These are phyloP conservation scores for Spiraea crenata DNA, from an alignment of 331 rosid genomes.

Conservation along the genomic window DNA sequence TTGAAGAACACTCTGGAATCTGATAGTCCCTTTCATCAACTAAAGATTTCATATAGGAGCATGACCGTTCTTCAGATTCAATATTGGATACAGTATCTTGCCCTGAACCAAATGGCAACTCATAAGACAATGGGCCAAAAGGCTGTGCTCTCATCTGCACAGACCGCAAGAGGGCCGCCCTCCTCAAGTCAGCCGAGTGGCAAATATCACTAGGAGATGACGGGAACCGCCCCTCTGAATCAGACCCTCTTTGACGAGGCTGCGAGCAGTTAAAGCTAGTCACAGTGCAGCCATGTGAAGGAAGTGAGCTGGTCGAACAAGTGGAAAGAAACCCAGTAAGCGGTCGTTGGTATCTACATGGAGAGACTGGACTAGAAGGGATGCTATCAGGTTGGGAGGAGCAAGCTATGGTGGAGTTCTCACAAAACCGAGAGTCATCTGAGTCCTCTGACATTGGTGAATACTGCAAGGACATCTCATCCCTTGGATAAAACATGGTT, in stretches of 20 bases:
- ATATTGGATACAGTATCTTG: slow-evolving; percentile 58
- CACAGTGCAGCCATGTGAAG: slow-evolving; percentile 51
- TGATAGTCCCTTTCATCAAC: slow-evolving; percentile 74
- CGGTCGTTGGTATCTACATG: slow-evolving; percentile 69
- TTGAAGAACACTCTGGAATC: slow-evolving; percentile 57
- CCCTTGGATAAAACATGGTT: slow-evolving; percentile 69
- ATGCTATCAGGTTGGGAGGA: slow-evolving; percentile 62
- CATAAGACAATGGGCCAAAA: slow-evolving; percentile 51
- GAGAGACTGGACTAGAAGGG: slow-evolving; percentile 93
- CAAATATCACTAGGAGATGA: slow-evolving; percentile 94
- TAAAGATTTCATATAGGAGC: slow-evolving; percentile 63
- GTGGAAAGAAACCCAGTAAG: slow-evolving; percentile 44
- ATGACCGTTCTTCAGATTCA: slow-evolving; percentile 66
- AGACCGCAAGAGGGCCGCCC: slow-evolving; percentile 87
- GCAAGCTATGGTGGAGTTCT: slow-evolving; percentile 46
- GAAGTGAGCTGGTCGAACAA: slow-evolving; percentile 52
- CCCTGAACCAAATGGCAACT: slow-evolving; percentile 56
- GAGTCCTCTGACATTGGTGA: slow-evolving; percentile 99
- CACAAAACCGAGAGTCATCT: slow-evolving; percentile 78
- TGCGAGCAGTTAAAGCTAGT: slow-evolving; percentile 48
- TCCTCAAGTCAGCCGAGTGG: slow-evolving; percentile 89
- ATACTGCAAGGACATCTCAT: slow-evolving; percentile 74
- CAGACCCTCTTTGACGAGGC: slow-evolving; percentile 83
- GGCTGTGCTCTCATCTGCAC: slow-evolving; percentile 95
- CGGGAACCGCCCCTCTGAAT: slow-evolving; percentile 90